These are phyloP conservation scores for Suillus spraguei DNA, from an alignment of 768 basidiomycete genomes.

Conservation along the genomic window DNA sequence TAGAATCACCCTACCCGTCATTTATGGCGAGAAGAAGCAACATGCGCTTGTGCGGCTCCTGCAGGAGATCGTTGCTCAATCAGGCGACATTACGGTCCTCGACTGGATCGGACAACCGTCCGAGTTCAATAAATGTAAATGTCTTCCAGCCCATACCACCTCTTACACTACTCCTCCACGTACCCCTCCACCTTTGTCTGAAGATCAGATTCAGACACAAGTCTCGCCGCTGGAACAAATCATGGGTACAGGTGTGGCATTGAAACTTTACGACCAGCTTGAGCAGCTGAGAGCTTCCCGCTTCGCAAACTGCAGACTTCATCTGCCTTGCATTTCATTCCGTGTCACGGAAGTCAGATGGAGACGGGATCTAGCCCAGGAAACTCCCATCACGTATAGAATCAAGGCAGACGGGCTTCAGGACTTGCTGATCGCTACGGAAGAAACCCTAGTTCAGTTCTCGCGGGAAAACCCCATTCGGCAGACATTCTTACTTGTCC, in stretches of 20 bases:
- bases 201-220: not conserved
- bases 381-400: not conserved
- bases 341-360: constrained; percentile 18
- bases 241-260: not conserved
- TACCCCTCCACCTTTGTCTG: not conserved
- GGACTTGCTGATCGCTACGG: not conserved
- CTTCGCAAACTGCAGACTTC: not conserved
- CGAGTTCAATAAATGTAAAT: not conserved
- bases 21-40: not conserved
- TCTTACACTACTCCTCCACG: not conserved
- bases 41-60: not conserved
- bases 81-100: not conserved
- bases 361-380: not conserved
- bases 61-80: not conserved
- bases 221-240: not conserved
- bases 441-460: not conserved
- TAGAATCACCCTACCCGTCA: not conserved
- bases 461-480: not conserved
- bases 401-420: not conserved
- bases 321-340: not conserved
- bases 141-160: not conserved
- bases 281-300: not conserved
- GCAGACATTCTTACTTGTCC: not conserved
- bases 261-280: not conserved
- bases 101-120: not conserved